phyloP scores from a whole-genome alignment of 768 basidiomycete species.

The Infundibulicybe gibba region DNA sequence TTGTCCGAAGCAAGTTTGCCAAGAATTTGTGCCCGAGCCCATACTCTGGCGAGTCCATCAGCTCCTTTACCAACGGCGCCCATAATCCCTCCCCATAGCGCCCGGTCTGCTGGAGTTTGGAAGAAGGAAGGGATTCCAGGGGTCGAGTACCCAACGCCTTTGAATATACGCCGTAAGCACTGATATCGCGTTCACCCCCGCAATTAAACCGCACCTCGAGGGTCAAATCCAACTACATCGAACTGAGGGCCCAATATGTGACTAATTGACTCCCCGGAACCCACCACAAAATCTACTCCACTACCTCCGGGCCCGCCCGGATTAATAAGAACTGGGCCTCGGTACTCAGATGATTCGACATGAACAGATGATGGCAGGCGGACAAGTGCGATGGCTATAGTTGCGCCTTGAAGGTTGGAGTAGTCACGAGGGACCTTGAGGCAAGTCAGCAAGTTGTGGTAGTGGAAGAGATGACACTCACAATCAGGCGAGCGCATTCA shows the following conservation, averaged over 20 bases:
- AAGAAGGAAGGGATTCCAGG: slow-evolving; percentile 30
- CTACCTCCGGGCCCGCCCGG: slow-evolving; percentile 48
- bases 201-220: slow-evolving; percentile 27
- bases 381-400: slow-evolving; percentile 37
- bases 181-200: not conserved
- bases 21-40: slow-evolving; percentile 28
- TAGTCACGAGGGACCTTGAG: slow-evolving; percentile 44
- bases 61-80: slow-evolving; percentile 16
- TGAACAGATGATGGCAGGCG: slow-evolving; percentile 31
- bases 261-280: slow-evolving; percentile 22
- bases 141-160: slow-evolving; percentile 32
- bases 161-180: not conserved
- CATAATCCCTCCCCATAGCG: slow-evolving; percentile 14
- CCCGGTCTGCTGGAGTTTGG: slow-evolving; percentile 26
- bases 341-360: slow-evolving; percentile 23
- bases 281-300: slow-evolving; percentile 28
- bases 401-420: slow-evolving; percentile 29
- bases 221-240: slow-evolving; percentile 45
- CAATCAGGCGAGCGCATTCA: slow-evolving; percentile 30
- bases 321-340: slow-evolving; percentile 42
- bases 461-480: slow-evolving; percentile 2
- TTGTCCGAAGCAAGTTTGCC: slow-evolving; percentile 27
- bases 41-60: slow-evolving; percentile 20
- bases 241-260: slow-evolving; percentile 41
- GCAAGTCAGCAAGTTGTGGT: not conserved